These are phyloP conservation scores for Penicillium sp. DNA, from an alignment of 2,329 filamentous ascomycete species.

Conservation along the genomic window DNA sequence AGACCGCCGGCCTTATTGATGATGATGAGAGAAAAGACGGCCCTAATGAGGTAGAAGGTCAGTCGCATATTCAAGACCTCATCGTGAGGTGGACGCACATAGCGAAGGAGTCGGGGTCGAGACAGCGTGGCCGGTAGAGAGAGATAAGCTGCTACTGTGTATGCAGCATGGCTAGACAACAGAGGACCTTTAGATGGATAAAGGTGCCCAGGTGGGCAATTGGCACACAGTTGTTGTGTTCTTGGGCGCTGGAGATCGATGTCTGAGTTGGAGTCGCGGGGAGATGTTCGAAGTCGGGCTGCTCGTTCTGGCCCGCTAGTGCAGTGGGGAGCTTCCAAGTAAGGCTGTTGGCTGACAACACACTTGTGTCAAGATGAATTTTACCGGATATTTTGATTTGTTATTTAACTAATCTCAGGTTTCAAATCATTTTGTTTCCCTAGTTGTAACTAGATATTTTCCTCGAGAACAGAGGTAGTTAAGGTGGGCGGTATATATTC, in stretches of 20 bases:
- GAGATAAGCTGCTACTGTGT: slow-evolving; percentile 8
- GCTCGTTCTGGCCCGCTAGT: neutral
- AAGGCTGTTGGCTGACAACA: neutral
- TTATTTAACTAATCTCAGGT: no score
- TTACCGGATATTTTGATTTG: no score
- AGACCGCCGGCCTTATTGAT: slow-evolving; percentile 98
- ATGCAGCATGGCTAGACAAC: slow-evolving; percentile 7
- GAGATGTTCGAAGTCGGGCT: slow-evolving; percentile 1
- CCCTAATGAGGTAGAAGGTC: slow-evolving; percentile 55
- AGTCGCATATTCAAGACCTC: slow-evolving; percentile 2
- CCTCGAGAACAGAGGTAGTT: no score
- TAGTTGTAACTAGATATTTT: no score
- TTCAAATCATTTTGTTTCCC: slow-evolving; percentile 37
- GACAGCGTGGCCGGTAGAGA: slow-evolving; percentile 9
- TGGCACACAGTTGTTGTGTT: neutral
- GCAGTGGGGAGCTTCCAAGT: neutral
- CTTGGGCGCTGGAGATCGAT: neutral
- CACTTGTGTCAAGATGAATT: neutral
- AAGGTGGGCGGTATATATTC: no score
- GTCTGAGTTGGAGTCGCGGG: slow-evolving; percentile 1
- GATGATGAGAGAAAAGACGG: slow-evolving; percentile 89
- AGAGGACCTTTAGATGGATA: neutral
- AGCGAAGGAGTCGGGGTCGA: slow-evolving; percentile 6
- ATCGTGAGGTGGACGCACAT: slow-evolving; percentile 17
- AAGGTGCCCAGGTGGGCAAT: neutral